Evolutionary conservation across 1,284 basidiomycete genomes (phyloP).

Genomic region (Coniferiporia weirii): DNA sequence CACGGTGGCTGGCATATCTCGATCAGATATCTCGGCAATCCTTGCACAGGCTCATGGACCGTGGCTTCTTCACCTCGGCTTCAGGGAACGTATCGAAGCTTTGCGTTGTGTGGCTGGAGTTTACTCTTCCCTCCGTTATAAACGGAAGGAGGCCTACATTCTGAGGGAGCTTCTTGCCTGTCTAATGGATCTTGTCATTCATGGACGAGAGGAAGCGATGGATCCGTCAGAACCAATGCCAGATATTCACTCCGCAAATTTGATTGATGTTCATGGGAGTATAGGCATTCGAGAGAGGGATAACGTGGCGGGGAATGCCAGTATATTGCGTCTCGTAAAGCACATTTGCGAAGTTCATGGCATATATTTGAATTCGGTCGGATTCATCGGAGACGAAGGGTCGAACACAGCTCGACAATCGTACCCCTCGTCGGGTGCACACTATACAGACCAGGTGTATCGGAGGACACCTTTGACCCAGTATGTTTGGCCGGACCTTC

Average conservation of each 20-base stretch:
- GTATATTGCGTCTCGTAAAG: slow-evolving; percentile 67
- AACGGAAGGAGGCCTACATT: slow-evolving; percentile 80
- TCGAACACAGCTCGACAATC: not conserved
- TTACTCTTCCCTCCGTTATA: slow-evolving; percentile 75
- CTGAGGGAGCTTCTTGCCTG: slow-evolving; percentile 81
- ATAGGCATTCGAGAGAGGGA: slow-evolving; percentile 70
- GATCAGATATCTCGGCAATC: slow-evolving; percentile 58
- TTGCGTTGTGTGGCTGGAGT: slow-evolving; percentile 68
- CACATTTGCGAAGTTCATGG: slow-evolving; percentile 75
- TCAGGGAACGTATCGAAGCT: slow-evolving; percentile 66
- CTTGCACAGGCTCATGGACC: slow-evolving; percentile 75
- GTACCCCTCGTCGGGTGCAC: not conserved
- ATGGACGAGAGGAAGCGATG: slow-evolving; percentile 64
- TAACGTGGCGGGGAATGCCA: slow-evolving; percentile 72
- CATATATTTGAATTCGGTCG: slow-evolving; percentile 67
- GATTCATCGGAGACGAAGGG: slow-evolving; percentile 17
- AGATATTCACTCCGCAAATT: slow-evolving; percentile 40
- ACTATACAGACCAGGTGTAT: slow-evolving; percentile 1
- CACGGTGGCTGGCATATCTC: slow-evolving; percentile 57
- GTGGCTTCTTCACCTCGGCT: slow-evolving; percentile 77
- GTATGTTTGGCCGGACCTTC: slow-evolving; percentile 92
- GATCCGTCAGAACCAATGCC: slow-evolving; percentile 28
- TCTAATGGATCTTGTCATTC: slow-evolving; percentile 74
- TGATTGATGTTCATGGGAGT: slow-evolving; percentile 41
- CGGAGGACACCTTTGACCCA: slow-evolving; percentile 38